Evolutionary conservation across 768 basidiomycete species (phyloP).

Genomic region (Leucosporidium creatinivorum): DNA sequence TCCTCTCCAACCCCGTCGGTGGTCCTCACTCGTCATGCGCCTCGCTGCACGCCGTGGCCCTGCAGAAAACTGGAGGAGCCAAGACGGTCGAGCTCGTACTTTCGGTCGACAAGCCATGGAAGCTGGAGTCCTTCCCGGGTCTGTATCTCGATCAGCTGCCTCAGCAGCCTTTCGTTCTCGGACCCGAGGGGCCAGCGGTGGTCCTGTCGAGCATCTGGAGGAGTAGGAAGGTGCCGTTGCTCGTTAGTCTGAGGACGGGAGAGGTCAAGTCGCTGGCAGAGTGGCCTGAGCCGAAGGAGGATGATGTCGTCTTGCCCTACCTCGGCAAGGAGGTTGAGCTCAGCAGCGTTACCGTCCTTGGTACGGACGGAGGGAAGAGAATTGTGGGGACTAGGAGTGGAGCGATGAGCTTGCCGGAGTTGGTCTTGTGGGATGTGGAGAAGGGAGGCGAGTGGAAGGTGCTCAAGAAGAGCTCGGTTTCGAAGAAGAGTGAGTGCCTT

Average conservation of each 20-base stretch:
- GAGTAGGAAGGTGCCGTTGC: constrained; percentile 51
- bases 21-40: constrained; percentile 58
- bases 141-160: constrained; percentile 54
- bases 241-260: constrained; percentile 47
- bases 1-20: constrained; percentile 53
- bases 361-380: constrained; percentile 26
- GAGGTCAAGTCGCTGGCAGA: constrained; percentile 48
- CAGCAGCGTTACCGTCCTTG: constrained; percentile 22
- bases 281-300: constrained; percentile 49
- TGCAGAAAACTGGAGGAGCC: background rate
- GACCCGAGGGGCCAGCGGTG: constrained; percentile 38
- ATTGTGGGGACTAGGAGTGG: constrained; percentile 19
- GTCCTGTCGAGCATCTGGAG: constrained; percentile 53
- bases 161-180: constrained; percentile 44
- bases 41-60: constrained; percentile 44
- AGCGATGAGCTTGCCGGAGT: constrained; percentile 44
- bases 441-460: constrained; percentile 43
- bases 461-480: constrained; percentile 47
- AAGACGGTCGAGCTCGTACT: constrained; percentile 44
- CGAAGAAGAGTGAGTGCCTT: constrained; percentile 44
- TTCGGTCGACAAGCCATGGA: constrained; percentile 44
- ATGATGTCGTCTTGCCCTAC: constrained; percentile 50
- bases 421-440: constrained; percentile 48
- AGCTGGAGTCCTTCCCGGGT: constrained; percentile 53
- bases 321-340: constrained; percentile 40